These are phyloP conservation scores for Lentinula aciculospora DNA, from an alignment of 768 basidiomycete species.

Conservation along the genomic window DNA sequence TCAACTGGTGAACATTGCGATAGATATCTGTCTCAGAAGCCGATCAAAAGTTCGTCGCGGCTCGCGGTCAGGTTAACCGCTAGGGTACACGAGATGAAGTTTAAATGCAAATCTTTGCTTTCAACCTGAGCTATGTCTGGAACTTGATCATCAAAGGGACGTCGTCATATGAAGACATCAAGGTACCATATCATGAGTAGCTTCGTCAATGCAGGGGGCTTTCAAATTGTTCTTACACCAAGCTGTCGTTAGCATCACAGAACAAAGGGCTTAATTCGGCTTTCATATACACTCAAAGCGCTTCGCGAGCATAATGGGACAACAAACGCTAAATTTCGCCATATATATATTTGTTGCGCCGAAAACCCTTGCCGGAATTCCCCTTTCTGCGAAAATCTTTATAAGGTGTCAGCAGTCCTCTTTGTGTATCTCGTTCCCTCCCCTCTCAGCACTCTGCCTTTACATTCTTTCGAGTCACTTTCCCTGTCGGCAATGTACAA, in stretches of 20 bases:
- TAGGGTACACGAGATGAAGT: too few species aligned
- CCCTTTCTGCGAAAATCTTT: neutral
- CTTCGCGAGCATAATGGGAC: conserved; percentile 1
- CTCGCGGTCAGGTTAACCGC: too few species aligned
- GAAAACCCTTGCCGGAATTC: neutral
- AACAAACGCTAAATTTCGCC: neutral
- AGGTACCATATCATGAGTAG: neutral
- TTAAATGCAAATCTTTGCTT: too few species aligned
- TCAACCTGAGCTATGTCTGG: too few species aligned
- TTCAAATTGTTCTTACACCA: neutral
- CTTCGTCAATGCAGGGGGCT: neutral
- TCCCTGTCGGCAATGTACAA: neutral
- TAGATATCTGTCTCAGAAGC: too few species aligned
- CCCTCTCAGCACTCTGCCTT: neutral
- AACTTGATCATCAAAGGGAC: neutral
- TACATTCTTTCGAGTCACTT: neutral
- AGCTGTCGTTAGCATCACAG: neutral
- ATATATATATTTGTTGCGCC: neutral
- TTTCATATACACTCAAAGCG: neutral
- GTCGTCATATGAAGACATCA: neutral
- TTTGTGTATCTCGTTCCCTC: neutral
- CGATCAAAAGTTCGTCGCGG: too few species aligned
- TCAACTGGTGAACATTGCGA: too few species aligned
- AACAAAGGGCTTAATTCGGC: neutral
- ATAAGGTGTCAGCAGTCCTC: neutral